phyloP scores from a whole-genome alignment of 1,284 basidiomycete genomes.

The Bjerkandera adusta region DNA sequence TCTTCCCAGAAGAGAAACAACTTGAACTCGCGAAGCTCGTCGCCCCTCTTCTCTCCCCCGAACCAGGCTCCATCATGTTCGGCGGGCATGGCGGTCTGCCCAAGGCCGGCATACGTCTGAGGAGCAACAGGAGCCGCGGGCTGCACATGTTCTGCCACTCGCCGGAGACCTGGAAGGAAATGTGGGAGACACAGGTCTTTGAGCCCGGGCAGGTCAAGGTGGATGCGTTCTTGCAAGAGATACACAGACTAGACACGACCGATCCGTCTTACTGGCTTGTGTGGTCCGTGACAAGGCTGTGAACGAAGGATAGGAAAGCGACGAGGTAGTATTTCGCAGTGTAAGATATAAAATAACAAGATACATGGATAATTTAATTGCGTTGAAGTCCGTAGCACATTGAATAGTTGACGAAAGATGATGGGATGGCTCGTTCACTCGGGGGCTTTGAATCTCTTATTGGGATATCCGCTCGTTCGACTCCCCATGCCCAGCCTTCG shows the following conservation, averaged over 20 bases:
- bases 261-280: conserved; percentile 16
- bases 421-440: too few species aligned
- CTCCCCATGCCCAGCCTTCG: conserved; percentile 61
- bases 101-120: conserved; percentile 24
- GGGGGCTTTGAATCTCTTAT: conserved; percentile 65
- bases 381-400: too few species aligned
- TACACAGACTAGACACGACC: conserved; percentile 7
- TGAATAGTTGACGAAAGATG: too few species aligned
- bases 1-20: conserved; percentile 46
- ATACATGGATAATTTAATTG: too few species aligned
- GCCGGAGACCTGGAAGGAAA: conserved; percentile 38
- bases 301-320: too few species aligned
- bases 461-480: conserved; percentile 47
- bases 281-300: conserved; percentile 29
- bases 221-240: conserved; percentile 25
- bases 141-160: conserved; percentile 29
- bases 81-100: conserved; percentile 29
- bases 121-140: conserved; percentile 26
- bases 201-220: conserved; percentile 36
- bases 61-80: conserved; percentile 38
- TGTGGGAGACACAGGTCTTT: conserved; percentile 45
- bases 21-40: conserved; percentile 36
- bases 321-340: too few species aligned
- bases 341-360: too few species aligned
- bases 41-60: conserved; percentile 37